Conservation (phyloP, 2,329 filamentous ascomycete species). For the Neofusicoccum sp. region DNA sequence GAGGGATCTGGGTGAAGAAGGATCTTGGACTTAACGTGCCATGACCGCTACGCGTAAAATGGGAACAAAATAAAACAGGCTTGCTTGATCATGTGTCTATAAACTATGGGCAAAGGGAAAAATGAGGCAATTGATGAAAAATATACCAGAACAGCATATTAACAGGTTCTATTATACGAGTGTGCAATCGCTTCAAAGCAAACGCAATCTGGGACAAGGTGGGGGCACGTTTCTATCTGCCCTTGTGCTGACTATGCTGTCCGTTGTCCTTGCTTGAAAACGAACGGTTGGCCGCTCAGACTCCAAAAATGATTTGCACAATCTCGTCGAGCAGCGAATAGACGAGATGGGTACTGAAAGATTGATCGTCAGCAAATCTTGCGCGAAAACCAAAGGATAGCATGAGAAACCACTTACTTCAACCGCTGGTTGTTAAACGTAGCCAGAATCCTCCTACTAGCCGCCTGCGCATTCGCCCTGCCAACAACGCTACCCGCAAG, state of each 20-base stretch:
- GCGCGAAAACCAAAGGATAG: background rate
- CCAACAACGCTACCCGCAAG: slow-evolving; percentile 91
- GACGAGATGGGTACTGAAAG: slow-evolving; percentile 47
- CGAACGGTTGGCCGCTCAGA: background rate
- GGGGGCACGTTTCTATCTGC: too few relatives aligned
- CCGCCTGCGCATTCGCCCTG: slow-evolving; percentile 83
- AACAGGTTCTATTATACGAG: too few relatives aligned
- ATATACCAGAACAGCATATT: too few relatives aligned
- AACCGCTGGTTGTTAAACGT: slow-evolving; percentile 87
- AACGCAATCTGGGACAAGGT: too few relatives aligned
- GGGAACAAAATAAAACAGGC: too few relatives aligned
- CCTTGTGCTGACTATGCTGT: background rate
- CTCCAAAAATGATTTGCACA: slow-evolving; percentile 43
- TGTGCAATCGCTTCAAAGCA: too few relatives aligned
- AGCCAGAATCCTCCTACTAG: slow-evolving; percentile 83
- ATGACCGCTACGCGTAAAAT: background rate
- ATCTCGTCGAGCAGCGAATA: slow-evolving; percentile 52
- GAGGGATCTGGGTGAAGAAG: background rate
- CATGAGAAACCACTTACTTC: slow-evolving; percentile 64
- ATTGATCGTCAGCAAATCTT: background rate
- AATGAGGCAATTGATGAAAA: background rate
- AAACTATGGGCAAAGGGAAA: background rate
- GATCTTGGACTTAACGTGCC: background rate
- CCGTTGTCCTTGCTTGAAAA: background rate
- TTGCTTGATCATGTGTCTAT: background rate